phyloP scores from a whole-genome alignment of 331 rosid genomes.

The Malus hybrid region DNA sequence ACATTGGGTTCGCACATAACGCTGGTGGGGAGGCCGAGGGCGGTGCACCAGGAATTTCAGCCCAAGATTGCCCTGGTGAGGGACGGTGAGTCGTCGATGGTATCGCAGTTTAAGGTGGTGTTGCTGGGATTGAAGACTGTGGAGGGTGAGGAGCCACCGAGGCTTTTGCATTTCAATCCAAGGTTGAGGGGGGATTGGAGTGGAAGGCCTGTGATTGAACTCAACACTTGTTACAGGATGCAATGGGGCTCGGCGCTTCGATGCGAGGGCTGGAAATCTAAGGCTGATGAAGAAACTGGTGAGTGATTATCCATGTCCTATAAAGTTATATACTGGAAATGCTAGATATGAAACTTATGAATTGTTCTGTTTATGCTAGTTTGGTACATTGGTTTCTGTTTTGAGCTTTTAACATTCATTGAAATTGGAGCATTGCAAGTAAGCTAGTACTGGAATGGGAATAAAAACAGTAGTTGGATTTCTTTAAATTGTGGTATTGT shows the following conservation, averaged over 20 bases:
- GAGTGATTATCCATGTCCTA: constrained; percentile 6
- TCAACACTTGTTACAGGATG: constrained; percentile 89
- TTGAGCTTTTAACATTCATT: neutral
- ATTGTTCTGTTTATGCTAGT: neutral
- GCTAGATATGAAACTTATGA: neutral
- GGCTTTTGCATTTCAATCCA: constrained; percentile 81
- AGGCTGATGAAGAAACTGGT: constrained; percentile 89
- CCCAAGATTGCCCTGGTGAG: constrained; percentile 38
- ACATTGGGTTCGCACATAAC: constrained; percentile 82
- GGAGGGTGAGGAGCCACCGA: constrained; percentile 90
- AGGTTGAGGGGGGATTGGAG: constrained; percentile 93
- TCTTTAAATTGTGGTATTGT: neutral
- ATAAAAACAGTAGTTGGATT: neutral
- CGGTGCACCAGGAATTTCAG: constrained; percentile 28
- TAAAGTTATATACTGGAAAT: neutral
- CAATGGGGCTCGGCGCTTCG: constrained; percentile 83
- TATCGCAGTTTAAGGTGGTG: constrained; percentile 63
- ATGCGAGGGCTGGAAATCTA: constrained; percentile 83
- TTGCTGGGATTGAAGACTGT: constrained; percentile 75
- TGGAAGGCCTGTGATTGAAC: constrained; percentile 80
- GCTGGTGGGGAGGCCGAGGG: constrained; percentile 65
- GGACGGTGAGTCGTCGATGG: constrained; percentile 39
- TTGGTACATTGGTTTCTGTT: neutral
- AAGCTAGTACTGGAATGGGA: neutral
- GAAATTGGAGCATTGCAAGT: neutral